phyloP scores from a whole-genome alignment of 257 asterid genomes.

The Capsicum chinense region DNA sequence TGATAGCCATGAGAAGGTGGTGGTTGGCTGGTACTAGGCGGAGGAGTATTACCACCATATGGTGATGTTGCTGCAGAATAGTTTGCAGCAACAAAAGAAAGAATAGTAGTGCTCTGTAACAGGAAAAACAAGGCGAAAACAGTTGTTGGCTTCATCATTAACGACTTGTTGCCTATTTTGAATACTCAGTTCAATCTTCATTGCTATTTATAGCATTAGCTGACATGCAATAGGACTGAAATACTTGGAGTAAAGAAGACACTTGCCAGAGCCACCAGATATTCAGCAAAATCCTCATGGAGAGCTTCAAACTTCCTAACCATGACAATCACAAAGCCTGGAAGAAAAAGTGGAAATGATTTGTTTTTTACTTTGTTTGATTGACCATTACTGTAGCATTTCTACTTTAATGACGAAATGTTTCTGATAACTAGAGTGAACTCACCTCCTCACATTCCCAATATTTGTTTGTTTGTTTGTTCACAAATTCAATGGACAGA shows the following conservation, averaged over 20 bases:
- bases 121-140: neutral
- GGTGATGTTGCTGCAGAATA: neutral
- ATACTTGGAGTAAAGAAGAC: neutral
- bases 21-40: slow-evolving; percentile 7
- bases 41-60: slow-evolving; percentile 20
- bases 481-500: neutral
- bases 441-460: neutral
- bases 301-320: neutral
- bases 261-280: slow-evolving; percentile 2
- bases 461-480: slow-evolving; percentile 26
- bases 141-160: neutral
- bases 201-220: neutral
- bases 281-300: slow-evolving; percentile 20
- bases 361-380: neutral
- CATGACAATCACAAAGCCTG: slow-evolving; percentile 23
- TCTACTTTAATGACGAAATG: neutral
- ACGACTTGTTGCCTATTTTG: neutral
- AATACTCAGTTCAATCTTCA: neutral
- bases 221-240: neutral
- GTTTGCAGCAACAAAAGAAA: slow-evolving; percentile 19
- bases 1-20: slow-evolving; percentile 13
- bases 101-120: neutral
- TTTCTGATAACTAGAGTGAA: slow-evolving; percentile 13
- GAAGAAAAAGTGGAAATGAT: slow-evolving; percentile 22
- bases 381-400: neutral